These are phyloP conservation scores for Auricularia sp. DNA, from an alignment of 768 basidiomycete genomes.

Conservation along the genomic window DNA sequence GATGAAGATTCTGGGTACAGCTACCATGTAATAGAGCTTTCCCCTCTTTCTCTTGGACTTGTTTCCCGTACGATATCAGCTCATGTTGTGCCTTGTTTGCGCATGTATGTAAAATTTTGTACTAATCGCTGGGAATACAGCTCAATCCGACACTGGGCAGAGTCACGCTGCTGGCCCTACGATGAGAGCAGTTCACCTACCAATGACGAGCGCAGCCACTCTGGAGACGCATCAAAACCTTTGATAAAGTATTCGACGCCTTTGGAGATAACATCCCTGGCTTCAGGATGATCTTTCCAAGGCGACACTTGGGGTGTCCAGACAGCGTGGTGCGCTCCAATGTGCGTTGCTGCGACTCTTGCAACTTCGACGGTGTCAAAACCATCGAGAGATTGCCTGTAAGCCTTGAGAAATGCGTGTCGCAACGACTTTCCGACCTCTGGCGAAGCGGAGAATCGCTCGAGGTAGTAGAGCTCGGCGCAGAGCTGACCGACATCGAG, in stretches of 20 bases:
- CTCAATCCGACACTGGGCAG: not conserved
- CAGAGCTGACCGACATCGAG: conserved; percentile 56
- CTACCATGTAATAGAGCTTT: conserved; percentile 14
- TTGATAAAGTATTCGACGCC: conserved; percentile 37
- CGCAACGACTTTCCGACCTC: conserved; percentile 30
- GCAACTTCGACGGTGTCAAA: conserved; percentile 6
- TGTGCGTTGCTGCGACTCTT: not conserved
- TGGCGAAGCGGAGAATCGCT: conserved; percentile 33
- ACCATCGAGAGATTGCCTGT: conserved; percentile 14
- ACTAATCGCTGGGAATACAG: not conserved
- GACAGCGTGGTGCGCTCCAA: not conserved
- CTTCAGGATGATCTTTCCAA: conserved; percentile 13
- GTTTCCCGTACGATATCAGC: too few species aligned
- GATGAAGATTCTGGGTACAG: conserved; percentile 71
- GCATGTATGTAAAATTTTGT: too few species aligned
- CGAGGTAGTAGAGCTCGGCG: conserved; percentile 46
- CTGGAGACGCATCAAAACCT: conserved; percentile 8
- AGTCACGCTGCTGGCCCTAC: not conserved
- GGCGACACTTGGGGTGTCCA: not conserved
- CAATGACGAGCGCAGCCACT: conserved; percentile 7
- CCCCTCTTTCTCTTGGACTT: not conserved
- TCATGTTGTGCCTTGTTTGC: too few species aligned
- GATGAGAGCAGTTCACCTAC: not conserved
- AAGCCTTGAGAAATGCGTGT: conserved; percentile 36
- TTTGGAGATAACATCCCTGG: conserved; percentile 38